phyloP scores from a whole-genome alignment of 148 eudicot genomes.

The Rheum nobile region DNA sequence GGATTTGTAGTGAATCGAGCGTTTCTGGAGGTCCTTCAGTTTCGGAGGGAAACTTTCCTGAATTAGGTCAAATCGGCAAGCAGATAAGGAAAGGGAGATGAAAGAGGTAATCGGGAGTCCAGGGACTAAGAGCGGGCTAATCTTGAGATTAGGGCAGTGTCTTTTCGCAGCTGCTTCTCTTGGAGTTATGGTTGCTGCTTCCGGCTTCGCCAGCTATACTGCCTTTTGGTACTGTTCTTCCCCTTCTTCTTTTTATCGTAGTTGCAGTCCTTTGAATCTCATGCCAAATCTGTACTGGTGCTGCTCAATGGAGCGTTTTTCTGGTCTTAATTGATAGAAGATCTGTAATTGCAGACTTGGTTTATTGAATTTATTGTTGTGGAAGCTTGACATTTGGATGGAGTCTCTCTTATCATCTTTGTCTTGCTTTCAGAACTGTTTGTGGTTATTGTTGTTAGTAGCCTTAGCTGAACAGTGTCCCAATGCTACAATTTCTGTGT shows the following conservation, averaged over 20 bases:
- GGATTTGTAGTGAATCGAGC: constrained; percentile 5
- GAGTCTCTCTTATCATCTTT: not conserved
- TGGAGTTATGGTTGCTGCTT: constrained; percentile 59
- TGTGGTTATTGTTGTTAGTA: not conserved
- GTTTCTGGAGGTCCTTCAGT: not conserved
- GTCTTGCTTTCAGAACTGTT: not conserved
- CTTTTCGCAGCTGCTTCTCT: constrained; percentile 67
- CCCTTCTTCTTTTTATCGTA: not conserved
- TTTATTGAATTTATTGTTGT: not conserved
- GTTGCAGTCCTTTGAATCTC: not conserved
- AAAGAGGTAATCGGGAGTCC: constrained; percentile 76
- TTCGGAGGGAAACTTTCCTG: not conserved
- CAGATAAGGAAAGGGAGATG: constrained; percentile 29
- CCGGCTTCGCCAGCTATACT: constrained; percentile 57
- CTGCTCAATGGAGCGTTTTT: not conserved
- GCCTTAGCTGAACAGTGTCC: not conserved
- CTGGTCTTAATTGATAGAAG: not conserved
- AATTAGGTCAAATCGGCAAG: not conserved
- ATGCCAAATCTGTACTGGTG: not conserved
- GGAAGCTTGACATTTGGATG: not conserved
- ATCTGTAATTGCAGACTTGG: not conserved
- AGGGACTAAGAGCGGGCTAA: constrained; percentile 66
- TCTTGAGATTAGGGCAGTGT: constrained; percentile 78
- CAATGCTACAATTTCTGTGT: not conserved
- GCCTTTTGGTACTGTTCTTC: constrained; percentile 58